Evolutionary conservation across 2,329 filamentous ascomycete genomes (phyloP).

Genomic region (Rachicladosporium sp.): DNA sequence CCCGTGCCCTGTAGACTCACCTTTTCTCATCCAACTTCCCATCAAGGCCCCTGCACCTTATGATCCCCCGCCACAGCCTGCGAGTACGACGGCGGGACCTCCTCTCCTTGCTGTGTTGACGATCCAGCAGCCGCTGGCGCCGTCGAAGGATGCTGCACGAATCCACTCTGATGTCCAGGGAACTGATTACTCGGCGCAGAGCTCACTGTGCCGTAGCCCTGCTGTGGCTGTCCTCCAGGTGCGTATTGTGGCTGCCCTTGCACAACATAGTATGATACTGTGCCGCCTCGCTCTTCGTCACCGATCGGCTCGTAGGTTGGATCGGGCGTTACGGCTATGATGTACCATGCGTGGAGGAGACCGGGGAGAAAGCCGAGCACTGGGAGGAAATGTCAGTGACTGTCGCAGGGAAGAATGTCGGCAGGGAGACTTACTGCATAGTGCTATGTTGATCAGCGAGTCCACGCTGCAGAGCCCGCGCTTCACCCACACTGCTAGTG

Average conservation of each 20-base stretch:
- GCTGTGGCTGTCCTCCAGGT: conserved; percentile 13
- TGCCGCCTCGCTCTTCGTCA: conserved; percentile 43
- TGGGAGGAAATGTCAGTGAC: conserved; percentile 1
- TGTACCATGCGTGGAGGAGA: conserved; percentile 93
- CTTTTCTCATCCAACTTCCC: too few species aligned
- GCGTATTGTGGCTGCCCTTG: conserved; percentile 19
- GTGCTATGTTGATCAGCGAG: conserved; percentile 87
- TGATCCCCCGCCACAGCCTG: conserved; percentile 74
- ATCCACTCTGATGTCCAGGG: conserved; percentile 27
- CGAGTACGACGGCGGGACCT: conserved; percentile 70
- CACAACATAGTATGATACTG: conserved; percentile 66
- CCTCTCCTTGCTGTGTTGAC: conserved; percentile 25
- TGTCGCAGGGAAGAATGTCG: too few species aligned
- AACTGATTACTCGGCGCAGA: conserved; percentile 29
- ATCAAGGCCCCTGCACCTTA: conserved; percentile 59
- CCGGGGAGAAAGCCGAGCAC: conserved; percentile 53
- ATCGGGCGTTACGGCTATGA: conserved; percentile 84
- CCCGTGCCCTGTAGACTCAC: too few species aligned
- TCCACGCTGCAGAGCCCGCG: conserved; percentile 84
- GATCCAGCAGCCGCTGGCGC: conserved; percentile 27
- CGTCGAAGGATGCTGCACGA: conserved; percentile 17
- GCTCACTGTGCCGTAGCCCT: conserved; percentile 31
- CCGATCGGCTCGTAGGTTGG: conserved; percentile 51
- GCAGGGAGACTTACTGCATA: conserved; percentile 42
- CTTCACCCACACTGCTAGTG: conserved; percentile 78